Conservation (phyloP, 495 filamentous ascomycete genomes). For the Daldinia decipiens region DNA sequence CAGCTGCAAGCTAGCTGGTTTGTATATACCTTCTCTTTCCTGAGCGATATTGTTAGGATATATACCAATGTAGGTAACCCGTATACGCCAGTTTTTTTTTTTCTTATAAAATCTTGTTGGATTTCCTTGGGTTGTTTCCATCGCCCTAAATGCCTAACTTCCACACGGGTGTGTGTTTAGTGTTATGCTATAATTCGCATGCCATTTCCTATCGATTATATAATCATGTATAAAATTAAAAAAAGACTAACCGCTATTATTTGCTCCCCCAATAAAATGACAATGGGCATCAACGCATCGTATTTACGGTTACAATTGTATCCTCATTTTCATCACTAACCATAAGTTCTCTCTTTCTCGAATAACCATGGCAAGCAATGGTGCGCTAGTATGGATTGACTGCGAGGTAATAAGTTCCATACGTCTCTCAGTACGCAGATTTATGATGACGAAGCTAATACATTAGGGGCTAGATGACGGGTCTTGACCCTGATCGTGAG, state of each 20-base stretch:
- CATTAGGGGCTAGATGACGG: conserved; percentile 81
- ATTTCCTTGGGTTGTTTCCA: neutral
- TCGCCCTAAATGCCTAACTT: neutral
- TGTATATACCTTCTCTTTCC: neutral
- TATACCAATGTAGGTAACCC: too few relatives aligned
- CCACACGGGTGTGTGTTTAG: too few relatives aligned
- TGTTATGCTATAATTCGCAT: neutral
- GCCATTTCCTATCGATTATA: neutral
- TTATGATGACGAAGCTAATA: conserved; percentile 19
- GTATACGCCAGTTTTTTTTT: neutral
- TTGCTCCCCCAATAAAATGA: neutral
- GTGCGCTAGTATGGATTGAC: conserved; percentile 84
- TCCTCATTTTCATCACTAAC: neutral
- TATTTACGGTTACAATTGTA: neutral
- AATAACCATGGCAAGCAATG: conserved; percentile 36
- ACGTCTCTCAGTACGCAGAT: neutral
- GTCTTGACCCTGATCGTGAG: conserved; percentile 80
- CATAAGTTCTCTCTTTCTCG: neutral
- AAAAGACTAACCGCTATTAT: neutral
- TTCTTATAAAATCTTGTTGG: neutral
- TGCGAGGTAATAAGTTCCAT: conserved; percentile 66
- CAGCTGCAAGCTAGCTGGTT: conserved; percentile 21
- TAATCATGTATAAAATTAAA: neutral
- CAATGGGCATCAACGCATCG: conserved; percentile 1
- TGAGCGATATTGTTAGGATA: too few relatives aligned